Conservation (phyloP, 345 rosid genomes). For the Citropsis articulata region DNA sequence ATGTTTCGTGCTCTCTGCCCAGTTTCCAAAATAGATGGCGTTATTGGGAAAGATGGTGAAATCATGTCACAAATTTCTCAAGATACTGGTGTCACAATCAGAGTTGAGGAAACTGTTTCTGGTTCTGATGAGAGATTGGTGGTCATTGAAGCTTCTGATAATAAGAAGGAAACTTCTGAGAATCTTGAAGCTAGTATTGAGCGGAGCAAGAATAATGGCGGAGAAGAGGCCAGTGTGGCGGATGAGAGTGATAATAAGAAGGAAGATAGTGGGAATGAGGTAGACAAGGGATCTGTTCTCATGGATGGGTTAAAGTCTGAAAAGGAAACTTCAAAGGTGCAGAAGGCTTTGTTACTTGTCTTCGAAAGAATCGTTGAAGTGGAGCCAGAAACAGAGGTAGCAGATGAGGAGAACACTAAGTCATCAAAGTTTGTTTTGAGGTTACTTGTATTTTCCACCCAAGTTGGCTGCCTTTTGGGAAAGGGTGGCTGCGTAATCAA, state of each 20-base stretch:
- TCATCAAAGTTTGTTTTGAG: slow-evolving; percentile 35
- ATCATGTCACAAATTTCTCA: slow-evolving; percentile 41
- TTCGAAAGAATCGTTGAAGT: slow-evolving; percentile 53
- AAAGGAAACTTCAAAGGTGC: slow-evolving; percentile 38
- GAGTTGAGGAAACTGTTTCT: slow-evolving; percentile 46
- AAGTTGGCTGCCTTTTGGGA: slow-evolving; percentile 67
- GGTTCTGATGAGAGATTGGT: slow-evolving; percentile 65
- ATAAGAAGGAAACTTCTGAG: slow-evolving; percentile 19
- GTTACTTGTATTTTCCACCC: slow-evolving; percentile 56
- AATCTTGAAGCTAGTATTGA: slow-evolving; percentile 23
- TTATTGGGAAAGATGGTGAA: slow-evolving; percentile 41
- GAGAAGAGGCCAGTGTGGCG: slow-evolving; percentile 18
- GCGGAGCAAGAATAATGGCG: slow-evolving; percentile 15
- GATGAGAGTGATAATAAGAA: slow-evolving; percentile 21
- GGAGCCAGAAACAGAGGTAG: slow-evolving; percentile 30
- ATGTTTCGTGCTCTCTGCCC: slow-evolving; percentile 51
- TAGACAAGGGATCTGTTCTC: slow-evolving; percentile 28
- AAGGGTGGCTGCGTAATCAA: slow-evolving; percentile 65
- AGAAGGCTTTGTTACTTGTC: slow-evolving; percentile 56
- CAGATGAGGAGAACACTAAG: slow-evolving; percentile 34
- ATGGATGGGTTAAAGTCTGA: slow-evolving; percentile 30
- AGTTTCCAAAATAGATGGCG: slow-evolving; percentile 29
- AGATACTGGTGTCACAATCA: slow-evolving; percentile 51
- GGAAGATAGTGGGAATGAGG: slow-evolving; percentile 21
- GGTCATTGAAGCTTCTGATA: slow-evolving; percentile 30